Conservation (phyloP, 73 alveolate genomes). For the Tetrahymena malaccensis region DNA sequence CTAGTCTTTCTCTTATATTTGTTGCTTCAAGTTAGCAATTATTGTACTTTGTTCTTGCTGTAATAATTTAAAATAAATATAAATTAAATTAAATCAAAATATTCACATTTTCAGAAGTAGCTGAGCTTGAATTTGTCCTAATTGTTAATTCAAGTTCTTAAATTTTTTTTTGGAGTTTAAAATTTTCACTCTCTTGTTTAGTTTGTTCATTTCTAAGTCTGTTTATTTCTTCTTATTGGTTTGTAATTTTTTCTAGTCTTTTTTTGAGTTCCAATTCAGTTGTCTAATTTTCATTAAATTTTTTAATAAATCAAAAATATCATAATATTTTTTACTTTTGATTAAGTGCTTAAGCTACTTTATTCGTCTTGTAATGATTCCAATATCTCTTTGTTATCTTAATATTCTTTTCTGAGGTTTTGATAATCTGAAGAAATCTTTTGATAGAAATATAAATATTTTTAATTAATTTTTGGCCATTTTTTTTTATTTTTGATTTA, state of each 20-base stretch:
- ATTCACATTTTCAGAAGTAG: not conserved
- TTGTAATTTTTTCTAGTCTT: not conserved
- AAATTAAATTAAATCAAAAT: not conserved
- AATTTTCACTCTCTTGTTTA: not conserved
- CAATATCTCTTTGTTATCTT: not conserved
- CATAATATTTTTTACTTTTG: not conserved
- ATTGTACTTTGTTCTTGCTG: not conserved
- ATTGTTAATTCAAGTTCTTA: not conserved
- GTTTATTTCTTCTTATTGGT: not conserved
- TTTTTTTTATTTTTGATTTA: not conserved
- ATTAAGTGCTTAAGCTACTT: not conserved
- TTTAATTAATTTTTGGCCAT: not conserved
- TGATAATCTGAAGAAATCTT: not conserved
- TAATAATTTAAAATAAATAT: not conserved
- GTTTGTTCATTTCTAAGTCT: not conserved
- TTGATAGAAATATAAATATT: not conserved
- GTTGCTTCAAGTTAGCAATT: not conserved
- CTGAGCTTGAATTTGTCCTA: not conserved
- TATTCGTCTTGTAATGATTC: not conserved
- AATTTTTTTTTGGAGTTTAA: not conserved
- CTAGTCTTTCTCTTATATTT: not conserved
- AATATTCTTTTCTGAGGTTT: not conserved
- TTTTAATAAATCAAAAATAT: no score
- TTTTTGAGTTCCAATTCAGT: not conserved
- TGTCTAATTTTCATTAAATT: not conserved